Conservation (phyloP, 164 flowering plant genomes). For the Chimonanthus salicifolius region DNA sequence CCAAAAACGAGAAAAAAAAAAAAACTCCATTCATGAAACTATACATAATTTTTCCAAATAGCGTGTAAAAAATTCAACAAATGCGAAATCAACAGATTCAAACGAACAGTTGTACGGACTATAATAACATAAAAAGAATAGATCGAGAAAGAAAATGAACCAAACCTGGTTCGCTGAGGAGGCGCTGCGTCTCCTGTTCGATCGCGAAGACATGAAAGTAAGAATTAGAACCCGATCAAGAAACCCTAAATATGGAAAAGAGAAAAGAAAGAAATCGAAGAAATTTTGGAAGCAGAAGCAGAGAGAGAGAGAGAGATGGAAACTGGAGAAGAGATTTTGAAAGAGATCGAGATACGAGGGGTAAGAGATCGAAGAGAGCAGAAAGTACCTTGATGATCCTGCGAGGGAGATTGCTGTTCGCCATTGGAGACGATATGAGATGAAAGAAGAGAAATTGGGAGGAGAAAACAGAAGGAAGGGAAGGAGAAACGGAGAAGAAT, state of each 20-base stretch:
- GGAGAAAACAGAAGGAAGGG: no score
- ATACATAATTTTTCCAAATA: neutral
- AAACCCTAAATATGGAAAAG: neutral
- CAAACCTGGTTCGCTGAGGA: conserved; percentile 82
- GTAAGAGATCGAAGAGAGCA: neutral
- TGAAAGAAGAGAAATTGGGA: neutral
- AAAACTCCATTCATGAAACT: neutral
- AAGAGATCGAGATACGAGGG: neutral
- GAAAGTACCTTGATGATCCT: conserved; percentile 63
- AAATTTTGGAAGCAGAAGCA: neutral
- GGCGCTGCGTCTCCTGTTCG: conserved; percentile 81
- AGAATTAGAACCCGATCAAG: conserved; percentile 4
- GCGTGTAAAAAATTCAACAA: neutral
- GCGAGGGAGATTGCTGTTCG: conserved; percentile 45
- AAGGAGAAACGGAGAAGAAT: neutral
- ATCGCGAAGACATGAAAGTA: conserved; percentile 15
- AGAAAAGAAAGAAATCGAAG: neutral
- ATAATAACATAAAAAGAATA: neutral
- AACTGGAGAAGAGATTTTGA: neutral
- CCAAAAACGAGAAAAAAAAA: conserved; percentile 12
- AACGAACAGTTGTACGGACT: neutral
- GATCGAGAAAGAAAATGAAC: neutral
- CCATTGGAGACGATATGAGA: conserved; percentile 15
- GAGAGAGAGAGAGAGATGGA: neutral
- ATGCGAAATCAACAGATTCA: neutral